Conservation (phyloP, 257 asterid species). For the Striga asiatica region DNA sequence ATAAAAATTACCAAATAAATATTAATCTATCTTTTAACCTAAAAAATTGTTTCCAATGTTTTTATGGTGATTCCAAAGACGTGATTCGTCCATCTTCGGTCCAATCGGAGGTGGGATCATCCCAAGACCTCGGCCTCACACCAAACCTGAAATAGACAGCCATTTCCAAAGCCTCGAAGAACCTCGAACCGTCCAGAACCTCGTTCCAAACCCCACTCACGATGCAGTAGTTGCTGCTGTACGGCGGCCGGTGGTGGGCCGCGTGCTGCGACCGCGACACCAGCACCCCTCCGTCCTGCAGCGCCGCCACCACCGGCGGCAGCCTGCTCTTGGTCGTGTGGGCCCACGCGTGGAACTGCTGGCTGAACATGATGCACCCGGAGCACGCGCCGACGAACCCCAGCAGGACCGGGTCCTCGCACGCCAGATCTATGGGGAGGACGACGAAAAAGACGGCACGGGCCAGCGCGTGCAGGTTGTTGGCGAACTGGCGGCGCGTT, state of each 20-base stretch:
- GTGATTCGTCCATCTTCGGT: constrained; percentile 21
- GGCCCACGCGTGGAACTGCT: constrained; percentile 82
- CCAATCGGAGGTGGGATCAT: constrained; percentile 49
- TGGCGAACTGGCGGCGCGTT: constrained; percentile 69
- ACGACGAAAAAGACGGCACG: constrained; percentile 41
- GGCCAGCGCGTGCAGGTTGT: constrained; percentile 55
- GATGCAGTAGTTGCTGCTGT: constrained; percentile 68
- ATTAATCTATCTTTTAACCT: too few relatives aligned
- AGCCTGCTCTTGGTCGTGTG: constrained; percentile 61
- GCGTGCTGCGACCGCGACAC: constrained; percentile 55
- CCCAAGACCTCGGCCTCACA: constrained; percentile 66
- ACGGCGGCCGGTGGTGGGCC: constrained; percentile 77
- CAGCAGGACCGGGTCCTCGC: constrained; percentile 28
- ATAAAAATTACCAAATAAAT: too few relatives aligned
- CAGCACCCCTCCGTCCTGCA: constrained; percentile 65
- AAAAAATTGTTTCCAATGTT: too few relatives aligned
- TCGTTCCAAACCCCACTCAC: constrained; percentile 77
- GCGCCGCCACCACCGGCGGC: constrained; percentile 49
- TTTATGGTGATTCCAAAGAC: background rate
- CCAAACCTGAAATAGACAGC: constrained; percentile 51
- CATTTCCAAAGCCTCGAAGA: constrained; percentile 64
- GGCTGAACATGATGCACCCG: constrained; percentile 74
- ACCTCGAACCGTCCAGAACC: constrained; percentile 31
- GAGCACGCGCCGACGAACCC: constrained; percentile 52
- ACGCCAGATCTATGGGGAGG: constrained; percentile 32